These are phyloP conservation scores for Cruciata laevipes DNA, from an alignment of 257 asterid species.

Conservation along the genomic window DNA sequence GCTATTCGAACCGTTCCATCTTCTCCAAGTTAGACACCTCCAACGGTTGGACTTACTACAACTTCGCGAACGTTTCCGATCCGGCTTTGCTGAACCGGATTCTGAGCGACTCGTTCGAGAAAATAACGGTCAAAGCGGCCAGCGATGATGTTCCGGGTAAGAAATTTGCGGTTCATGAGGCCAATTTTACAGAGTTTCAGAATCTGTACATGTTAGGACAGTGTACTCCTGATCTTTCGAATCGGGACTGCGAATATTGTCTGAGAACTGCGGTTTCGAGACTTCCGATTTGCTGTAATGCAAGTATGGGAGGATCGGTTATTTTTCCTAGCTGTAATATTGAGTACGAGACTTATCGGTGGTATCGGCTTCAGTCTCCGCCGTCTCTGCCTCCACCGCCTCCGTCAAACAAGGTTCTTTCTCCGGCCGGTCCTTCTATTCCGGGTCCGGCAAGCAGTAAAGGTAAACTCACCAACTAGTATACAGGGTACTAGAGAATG, in stretches of 20 bases:
- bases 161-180: not conserved
- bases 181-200: not conserved
- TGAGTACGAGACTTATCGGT: slow-evolving; percentile 4
- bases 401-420: too few relatives aligned
- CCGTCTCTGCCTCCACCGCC: not conserved
- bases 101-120: too few relatives aligned
- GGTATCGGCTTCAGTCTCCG: not conserved
- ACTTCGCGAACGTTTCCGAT: not conserved
- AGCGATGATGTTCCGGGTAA: too few relatives aligned
- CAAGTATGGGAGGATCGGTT: slow-evolving; percentile 10
- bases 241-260: slow-evolving; percentile 7
- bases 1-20: slow-evolving; percentile 5
- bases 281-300: not conserved
- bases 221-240: slow-evolving; percentile 3
- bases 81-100: too few relatives aligned
- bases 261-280: not conserved
- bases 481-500: too few relatives aligned
- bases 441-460: too few relatives aligned
- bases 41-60: slow-evolving; percentile 10
- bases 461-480: too few relatives aligned
- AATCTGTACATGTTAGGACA: not conserved
- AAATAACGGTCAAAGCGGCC: too few relatives aligned
- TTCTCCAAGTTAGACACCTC: not conserved
- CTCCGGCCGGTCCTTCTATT: too few relatives aligned
- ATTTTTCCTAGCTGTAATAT: slow-evolving; percentile 10